Evolutionary conservation across 2,329 filamentous ascomycete genomes (phyloP).

Genomic region (Colletotrichum filicis): DNA sequence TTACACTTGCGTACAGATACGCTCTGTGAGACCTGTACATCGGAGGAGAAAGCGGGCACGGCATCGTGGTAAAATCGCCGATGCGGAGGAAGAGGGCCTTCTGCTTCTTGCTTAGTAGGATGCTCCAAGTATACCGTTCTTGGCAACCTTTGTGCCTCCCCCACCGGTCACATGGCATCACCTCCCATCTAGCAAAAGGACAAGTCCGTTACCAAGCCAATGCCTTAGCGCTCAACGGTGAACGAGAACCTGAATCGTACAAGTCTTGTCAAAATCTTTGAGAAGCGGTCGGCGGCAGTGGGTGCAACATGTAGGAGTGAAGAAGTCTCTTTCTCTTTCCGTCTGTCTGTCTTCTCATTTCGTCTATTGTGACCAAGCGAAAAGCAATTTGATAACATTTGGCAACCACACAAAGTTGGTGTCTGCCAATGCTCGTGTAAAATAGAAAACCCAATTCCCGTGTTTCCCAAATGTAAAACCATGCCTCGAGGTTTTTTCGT

Average conservation of each 20-base stretch:
- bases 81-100: too few species aligned
- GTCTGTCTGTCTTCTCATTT: background rate
- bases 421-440: background rate
- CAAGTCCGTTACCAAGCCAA: background rate
- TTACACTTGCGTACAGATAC: background rate
- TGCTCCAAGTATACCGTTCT: background rate
- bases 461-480: background rate
- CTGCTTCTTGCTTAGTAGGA: too few species aligned
- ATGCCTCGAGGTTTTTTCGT: background rate
- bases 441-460: background rate
- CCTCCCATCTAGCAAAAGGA: background rate
- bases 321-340: background rate
- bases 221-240: background rate
- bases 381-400: background rate
- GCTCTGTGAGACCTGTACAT: too few species aligned
- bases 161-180: slow-evolving; percentile 11
- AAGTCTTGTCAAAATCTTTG: background rate
- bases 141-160: background rate
- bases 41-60: background rate
- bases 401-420: background rate
- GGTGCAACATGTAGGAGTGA: background rate
- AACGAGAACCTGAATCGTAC: background rate
- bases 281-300: background rate
- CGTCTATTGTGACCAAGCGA: background rate
- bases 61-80: background rate